phyloP scores from a whole-genome alignment of 208 protist genomes.

The Angomonas deanei region DNA sequence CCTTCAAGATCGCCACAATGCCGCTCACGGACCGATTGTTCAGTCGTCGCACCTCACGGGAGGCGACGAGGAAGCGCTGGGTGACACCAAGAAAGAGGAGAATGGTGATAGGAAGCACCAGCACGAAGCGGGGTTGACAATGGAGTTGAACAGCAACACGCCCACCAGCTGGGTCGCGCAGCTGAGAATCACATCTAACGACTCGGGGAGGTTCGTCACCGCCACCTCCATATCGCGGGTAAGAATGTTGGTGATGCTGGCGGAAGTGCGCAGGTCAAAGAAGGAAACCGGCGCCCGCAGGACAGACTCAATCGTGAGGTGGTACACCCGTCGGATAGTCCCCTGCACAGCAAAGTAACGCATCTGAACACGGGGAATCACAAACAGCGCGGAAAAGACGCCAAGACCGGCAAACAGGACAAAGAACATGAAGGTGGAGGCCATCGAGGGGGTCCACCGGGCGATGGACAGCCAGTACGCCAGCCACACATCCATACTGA shows the following conservation, averaged over 20 bases:
- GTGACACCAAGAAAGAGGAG: conserved; percentile 37
- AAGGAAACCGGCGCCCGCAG: conserved; percentile 40
- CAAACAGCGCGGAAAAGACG: conserved; percentile 15
- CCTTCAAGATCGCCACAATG: conserved; percentile 43
- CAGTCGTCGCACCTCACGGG: conserved; percentile 45
- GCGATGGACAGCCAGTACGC: conserved; percentile 30
- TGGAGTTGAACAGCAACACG: conserved; percentile 34
- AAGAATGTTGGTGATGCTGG: conserved; percentile 33
- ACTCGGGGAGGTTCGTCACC: conserved; percentile 28
- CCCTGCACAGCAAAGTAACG: conserved; percentile 29
- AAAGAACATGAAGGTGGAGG: conserved; percentile 1
- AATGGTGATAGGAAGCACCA: conserved; percentile 41
- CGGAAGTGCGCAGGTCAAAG: conserved; percentile 38
- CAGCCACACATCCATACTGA: conserved; percentile 43
- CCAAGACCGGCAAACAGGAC: conserved; percentile 18
- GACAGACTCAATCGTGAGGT: conserved; percentile 36
- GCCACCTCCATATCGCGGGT: conserved; percentile 42
- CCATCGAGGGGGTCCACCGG: background rate
- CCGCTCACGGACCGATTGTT: conserved; percentile 38
- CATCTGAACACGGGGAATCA: conserved; percentile 27
- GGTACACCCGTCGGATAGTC: conserved; percentile 37
- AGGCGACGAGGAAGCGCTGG: conserved; percentile 38
- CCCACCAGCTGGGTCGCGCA: conserved; percentile 33
- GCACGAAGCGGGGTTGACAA: conserved; percentile 52
- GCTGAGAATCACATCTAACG: conserved; percentile 35